Percentiles rank a stretch among this genome's conserved stretches.
Conservation (phyloP, 345 rosid species). For the Boechera retrofracta region DNA sequence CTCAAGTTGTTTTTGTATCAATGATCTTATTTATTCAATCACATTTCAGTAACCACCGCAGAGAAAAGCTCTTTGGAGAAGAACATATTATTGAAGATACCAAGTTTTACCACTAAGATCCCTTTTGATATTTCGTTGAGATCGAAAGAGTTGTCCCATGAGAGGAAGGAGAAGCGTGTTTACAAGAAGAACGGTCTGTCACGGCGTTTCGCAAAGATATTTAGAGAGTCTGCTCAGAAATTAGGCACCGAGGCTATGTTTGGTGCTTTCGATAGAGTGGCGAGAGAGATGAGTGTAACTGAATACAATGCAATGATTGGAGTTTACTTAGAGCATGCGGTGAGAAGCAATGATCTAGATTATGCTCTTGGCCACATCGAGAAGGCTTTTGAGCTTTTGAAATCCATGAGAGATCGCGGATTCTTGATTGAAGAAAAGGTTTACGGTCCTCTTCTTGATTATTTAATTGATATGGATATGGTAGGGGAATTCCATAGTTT, state of each 20-base stretch:
- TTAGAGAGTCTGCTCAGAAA: slow-evolving; percentile 50
- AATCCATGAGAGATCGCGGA: slow-evolving; percentile 75
- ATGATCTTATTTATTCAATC: not conserved
- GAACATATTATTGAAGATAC: slow-evolving; percentile 42
- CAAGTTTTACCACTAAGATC: slow-evolving; percentile 47
- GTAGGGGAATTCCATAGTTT: slow-evolving; percentile 61
- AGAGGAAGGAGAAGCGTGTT: slow-evolving; percentile 63
- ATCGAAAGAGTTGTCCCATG: slow-evolving; percentile 59
- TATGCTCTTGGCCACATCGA: slow-evolving; percentile 52
- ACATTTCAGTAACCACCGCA: slow-evolving; percentile 23
- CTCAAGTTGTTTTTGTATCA: too few relatives aligned
- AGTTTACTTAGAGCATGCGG: slow-evolving; percentile 59
- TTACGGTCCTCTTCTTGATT: slow-evolving; percentile 70
- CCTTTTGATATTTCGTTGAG: slow-evolving; percentile 27
- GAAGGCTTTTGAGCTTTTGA: slow-evolving; percentile 52
- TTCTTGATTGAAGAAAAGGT: slow-evolving; percentile 60
- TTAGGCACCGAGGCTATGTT: slow-evolving; percentile 61
- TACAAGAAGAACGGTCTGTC: slow-evolving; percentile 49
- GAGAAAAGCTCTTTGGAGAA: slow-evolving; percentile 10
- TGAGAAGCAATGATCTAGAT: slow-evolving; percentile 51
- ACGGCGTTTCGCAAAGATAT: slow-evolving; percentile 47
- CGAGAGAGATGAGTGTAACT: slow-evolving; percentile 64
- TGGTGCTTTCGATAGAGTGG: slow-evolving; percentile 56
- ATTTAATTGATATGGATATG: slow-evolving; percentile 71
- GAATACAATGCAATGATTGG: slow-evolving; percentile 67